Conservation (phyloP, 768 basidiomycete genomes). For the Pulveroboletus ravenelii region DNA sequence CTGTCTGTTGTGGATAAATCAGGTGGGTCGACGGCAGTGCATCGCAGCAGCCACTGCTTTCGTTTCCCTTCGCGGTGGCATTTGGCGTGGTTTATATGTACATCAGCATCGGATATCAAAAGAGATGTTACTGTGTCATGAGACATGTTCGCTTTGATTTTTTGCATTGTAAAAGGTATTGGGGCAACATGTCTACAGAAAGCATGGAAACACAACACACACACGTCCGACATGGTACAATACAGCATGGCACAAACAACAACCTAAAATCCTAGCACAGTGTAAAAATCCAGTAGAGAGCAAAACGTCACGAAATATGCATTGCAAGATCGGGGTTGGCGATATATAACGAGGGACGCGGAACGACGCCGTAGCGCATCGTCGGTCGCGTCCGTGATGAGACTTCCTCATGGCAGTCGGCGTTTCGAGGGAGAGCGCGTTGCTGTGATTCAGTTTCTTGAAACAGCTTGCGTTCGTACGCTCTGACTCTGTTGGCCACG, state of each 20-base stretch:
- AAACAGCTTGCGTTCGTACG: conserved; percentile 58
- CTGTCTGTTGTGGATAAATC: not conserved
- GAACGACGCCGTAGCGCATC: conserved; percentile 63
- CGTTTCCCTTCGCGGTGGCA: not conserved
- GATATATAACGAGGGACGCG: conserved; percentile 60
- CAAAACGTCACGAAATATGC: conserved; percentile 10
- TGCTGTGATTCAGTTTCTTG: conserved; percentile 43
- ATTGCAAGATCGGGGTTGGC: conserved; percentile 52
- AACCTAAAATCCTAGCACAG: not conserved
- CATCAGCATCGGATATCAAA: not conserved
- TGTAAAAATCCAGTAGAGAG: not conserved
- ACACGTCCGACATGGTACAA: not conserved
- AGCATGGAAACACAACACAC: conserved; percentile 5
- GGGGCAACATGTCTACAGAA: conserved; percentile 1
- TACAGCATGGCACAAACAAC: conserved; percentile 7
- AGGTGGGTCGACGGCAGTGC: conserved; percentile 2
- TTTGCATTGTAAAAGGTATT: conserved; percentile 7
- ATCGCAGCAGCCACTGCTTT: not conserved
- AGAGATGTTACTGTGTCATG: not conserved
- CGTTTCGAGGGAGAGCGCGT: conserved; percentile 34
- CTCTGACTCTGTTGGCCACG: conserved; percentile 52
- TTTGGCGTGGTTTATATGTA: not conserved
- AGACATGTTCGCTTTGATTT: not conserved
- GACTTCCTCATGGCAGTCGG: conserved; percentile 38
- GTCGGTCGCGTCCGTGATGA: conserved; percentile 35